Base-by-base conservation (phyloP, 2,329 filamentous ascomycete species). In the Penicillium sclerotiorum region DNA sequence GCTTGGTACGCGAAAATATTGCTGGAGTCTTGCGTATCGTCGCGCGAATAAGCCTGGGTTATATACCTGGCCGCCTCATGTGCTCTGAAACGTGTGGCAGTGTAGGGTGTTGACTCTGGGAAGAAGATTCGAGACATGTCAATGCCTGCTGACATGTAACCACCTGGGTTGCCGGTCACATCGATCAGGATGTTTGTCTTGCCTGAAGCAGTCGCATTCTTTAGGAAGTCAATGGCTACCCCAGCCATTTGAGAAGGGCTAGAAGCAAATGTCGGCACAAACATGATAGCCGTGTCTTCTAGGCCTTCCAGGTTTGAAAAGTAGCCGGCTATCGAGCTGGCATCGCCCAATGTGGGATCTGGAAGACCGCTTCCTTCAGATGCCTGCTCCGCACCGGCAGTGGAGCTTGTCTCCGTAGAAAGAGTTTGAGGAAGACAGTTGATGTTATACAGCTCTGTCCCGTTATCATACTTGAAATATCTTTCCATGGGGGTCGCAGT, bases 131-230 rank as follows among this genome's bases (percentile, higher is more conserved):
- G 74, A 61, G 85, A 85, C 1, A 78, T 58, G 36, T 79, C 75
- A 37, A 73, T 74, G 1, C 76, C 78, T 7, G 75, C 71, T 7
- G 71, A 58, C 12, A 82, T 61, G 37, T 68, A 66, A 1, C 86
- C 85, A 32, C 85, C 86, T 0, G 73, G 73, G 55, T 89, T 89
- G 2, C 72, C 75, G 4, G 80, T 77, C 6, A 88, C 61, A 55
- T 89, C 86, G 50, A 89, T 80, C 23, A 89, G 74, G 5, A 89
- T 72, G 63, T 81, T 84, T n/a, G 73, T 80, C 62, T 84, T 84
- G 2, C 76, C 73, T 2, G 71, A 70, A 2, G 45, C 42, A 12
- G 58, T 61, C 45, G 59, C 64, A 28, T 66, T 64, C 6, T 56
- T 47, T 17, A 68, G 28, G 44, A 67, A 67, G 9, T 64, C 45